Evolutionary conservation across 495 filamentous ascomycete species (phyloP).

Genomic region (Thermochaetoides thermophila): DNA sequence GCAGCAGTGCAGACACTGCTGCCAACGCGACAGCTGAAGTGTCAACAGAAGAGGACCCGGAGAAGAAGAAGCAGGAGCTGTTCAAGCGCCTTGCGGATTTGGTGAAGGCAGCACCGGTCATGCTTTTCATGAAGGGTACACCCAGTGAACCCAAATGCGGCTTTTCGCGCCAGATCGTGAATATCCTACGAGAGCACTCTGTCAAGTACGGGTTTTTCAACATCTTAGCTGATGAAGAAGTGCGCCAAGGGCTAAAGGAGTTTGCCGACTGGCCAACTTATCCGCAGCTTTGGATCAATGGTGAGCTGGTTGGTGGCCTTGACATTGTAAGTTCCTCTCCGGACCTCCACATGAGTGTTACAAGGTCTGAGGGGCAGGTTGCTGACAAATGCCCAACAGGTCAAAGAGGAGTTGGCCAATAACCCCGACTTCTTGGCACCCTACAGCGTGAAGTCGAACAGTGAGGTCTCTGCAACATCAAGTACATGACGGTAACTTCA

Average conservation of each 20-base stretch:
- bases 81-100: conserved; percentile 60
- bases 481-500: no score
- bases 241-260: conserved; percentile 86
- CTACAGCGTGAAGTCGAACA: conserved; percentile 39
- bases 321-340: conserved; percentile 65
- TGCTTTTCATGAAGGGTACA: conserved; percentile 95
- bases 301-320: conserved; percentile 78
- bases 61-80: conserved; percentile 61
- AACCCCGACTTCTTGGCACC: conserved; percentile 57
- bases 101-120: conserved; percentile 88
- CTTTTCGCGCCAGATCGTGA: conserved; percentile 81
- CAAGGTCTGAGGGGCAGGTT: no score
- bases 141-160: conserved; percentile 86
- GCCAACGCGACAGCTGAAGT: conserved; percentile 7
- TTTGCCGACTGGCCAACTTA: conserved; percentile 96
- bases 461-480: no score
- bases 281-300: conserved; percentile 73
- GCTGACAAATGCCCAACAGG: conserved; percentile 14
- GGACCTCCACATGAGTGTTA: background rate
- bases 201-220: conserved; percentile 99
- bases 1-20: conserved; percentile 13
- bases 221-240: conserved; percentile 93
- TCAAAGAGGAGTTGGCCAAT: conserved; percentile 24
- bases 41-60: conserved; percentile 26
- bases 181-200: conserved; percentile 66